Conservation (phyloP, 2,329 filamentous ascomycete genomes). For the Mycosphaerelloides madeirae region DNA sequence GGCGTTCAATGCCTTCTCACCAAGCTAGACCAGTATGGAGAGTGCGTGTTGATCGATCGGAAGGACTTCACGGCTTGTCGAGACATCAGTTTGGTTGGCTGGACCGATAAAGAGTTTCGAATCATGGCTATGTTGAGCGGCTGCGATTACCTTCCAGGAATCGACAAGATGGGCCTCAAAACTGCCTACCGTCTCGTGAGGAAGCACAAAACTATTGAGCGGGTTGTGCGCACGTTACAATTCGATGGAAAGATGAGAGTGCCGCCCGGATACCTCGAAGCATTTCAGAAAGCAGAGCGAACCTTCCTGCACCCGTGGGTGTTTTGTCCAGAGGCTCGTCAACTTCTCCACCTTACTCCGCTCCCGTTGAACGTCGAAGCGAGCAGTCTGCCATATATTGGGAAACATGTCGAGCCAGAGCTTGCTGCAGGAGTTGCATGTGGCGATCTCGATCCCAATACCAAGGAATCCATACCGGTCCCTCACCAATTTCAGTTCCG, state of each 20-base stretch:
- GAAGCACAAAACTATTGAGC: slow-evolving; percentile 83
- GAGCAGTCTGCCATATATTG: slow-evolving; percentile 76
- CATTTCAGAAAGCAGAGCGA: slow-evolving; percentile 80
- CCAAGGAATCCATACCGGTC: slow-evolving; percentile 60
- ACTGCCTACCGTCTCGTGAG: slow-evolving; percentile 87
- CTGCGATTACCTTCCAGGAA: slow-evolving; percentile 87
- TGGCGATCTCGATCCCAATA: slow-evolving; percentile 85
- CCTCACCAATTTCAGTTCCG: slow-evolving; percentile 28
- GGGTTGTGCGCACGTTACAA: slow-evolving; percentile 73
- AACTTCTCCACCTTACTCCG: slow-evolving; percentile 70
- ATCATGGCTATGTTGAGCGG: slow-evolving; percentile 95
- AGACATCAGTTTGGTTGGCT: slow-evolving; percentile 83
- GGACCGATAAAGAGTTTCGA: slow-evolving; percentile 86
- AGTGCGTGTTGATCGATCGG: slow-evolving; percentile 87
- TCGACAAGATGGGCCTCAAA: slow-evolving; percentile 83
- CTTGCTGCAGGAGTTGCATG: slow-evolving; percentile 69
- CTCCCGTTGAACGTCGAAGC: slow-evolving; percentile 59
- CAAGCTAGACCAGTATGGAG: slow-evolving; percentile 89
- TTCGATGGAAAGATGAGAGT: slow-evolving; percentile 84
- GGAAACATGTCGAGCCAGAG: slow-evolving; percentile 51
- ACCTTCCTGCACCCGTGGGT: slow-evolving; percentile 95
- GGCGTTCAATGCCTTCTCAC: slow-evolving; percentile 86
- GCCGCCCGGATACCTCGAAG: slow-evolving; percentile 72
- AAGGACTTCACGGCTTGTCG: slow-evolving; percentile 82
- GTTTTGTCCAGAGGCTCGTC: slow-evolving; percentile 69